Conservation (phyloP, 1,139 yeast species). For the Yamadazyma jaroonii region DNA sequence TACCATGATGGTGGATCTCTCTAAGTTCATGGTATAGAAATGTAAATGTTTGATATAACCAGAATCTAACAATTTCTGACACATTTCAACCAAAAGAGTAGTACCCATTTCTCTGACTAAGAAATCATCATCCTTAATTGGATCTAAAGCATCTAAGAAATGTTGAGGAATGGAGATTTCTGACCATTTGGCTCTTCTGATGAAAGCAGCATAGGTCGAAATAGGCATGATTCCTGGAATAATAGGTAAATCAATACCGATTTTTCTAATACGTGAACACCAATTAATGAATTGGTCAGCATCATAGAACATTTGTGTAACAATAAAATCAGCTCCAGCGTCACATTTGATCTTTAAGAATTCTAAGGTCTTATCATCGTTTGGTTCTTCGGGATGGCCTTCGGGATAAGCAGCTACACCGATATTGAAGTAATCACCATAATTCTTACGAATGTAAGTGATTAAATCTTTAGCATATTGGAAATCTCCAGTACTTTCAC, state of each 20-base stretch:
- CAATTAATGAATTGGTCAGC: conserved; percentile 79
- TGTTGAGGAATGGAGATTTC: conserved; percentile 74
- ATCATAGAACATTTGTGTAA: conserved; percentile 93
- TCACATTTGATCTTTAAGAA: conserved; percentile 85
- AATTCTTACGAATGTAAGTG: conserved; percentile 61
- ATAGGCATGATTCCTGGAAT: conserved; percentile 99
- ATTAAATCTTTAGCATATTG: conserved; percentile 85
- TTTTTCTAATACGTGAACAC: conserved; percentile 69
- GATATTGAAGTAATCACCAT: conserved; percentile 81
- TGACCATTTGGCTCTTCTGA: conserved; percentile 95
- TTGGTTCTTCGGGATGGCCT: conserved; percentile 88
- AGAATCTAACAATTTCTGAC: conserved; percentile 65
- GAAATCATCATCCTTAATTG: conserved; percentile 87
- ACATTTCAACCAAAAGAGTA: conserved; percentile 79
- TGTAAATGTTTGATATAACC: conserved; percentile 84
- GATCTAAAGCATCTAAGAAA: conserved; percentile 70
- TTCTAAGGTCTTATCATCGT: conserved; percentile 52
- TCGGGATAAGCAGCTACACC: conserved; percentile 97
- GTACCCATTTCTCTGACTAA: conserved; percentile 86
- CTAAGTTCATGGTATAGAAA: conserved; percentile 95
- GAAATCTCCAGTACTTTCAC: conserved; percentile 64
- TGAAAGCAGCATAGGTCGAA: conserved; percentile 85
- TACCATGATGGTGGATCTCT: conserved; percentile 85
- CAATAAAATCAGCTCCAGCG: conserved; percentile 88
- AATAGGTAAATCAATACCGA: conserved; percentile 83